Evolutionary conservation across 768 basidiomycete genomes (phyloP), one percentile per base, ranked within the genome.

Genomic region (Mycena kentingensis): DNA sequence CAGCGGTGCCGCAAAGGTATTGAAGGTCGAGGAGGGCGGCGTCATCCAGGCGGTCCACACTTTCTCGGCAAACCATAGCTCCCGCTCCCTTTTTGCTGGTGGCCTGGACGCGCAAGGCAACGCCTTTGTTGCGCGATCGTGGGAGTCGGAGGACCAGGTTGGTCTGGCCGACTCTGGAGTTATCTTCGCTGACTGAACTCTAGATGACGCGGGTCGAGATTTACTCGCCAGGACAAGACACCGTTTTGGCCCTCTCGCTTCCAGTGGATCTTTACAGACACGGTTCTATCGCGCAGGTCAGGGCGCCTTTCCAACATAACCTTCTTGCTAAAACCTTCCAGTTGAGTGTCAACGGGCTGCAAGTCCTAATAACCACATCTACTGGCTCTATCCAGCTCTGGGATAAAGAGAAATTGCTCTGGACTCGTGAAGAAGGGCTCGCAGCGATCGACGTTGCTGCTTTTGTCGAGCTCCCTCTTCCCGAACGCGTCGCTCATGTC

Each of bases 391-490:
- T 94, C 24, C 88, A 93, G 59, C 69, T 87, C 8, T 91, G 91
- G 88, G 72, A 82, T 41, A 77, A 80, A 21, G 73, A 81, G 25
- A 63, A 73, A 29, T 70, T 82, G 25, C 74, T 78, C 25, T 96
- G 93, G 92, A 80, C 79, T 0, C 77, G 93, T 42, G 93, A 96
- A 63, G 94, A 98, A 64, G 78, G 82, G 2, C 74, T 96, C 10
- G 73, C 90, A 0, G 74, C 81, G 2, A 77, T 90, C 43, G 69
- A 76, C 21, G 77, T 79, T 0, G 84, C 85, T 1, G 80, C 84
- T 46, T 83, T 93, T 51, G 80, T 93, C 19, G 90, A 93, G 58
- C 77, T 96, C 15, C 90, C 90, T 7, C 54, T 72, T 16, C 63
- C 68, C 10, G 67, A 67, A n/a, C 60, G 60, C 18, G 63, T 60